Base-by-base conservation (phyloP, 1,139 yeast species). In the Saccharomyces pastorianus region DNA sequence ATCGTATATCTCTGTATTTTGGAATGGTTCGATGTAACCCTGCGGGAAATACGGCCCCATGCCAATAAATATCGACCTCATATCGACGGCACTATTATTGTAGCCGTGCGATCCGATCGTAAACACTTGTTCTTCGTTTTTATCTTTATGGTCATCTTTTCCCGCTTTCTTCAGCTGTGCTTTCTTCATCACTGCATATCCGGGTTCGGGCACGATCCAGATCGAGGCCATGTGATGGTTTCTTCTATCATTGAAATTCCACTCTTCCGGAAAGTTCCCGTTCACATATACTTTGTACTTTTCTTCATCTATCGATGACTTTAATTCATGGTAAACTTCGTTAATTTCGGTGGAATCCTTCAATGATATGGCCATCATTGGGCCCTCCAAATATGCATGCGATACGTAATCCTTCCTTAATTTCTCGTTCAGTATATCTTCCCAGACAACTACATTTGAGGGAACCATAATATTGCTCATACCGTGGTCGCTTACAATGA, bases 401-500 rank as follows among this genome's bases (percentile, higher is more conserved):
- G 50, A 41, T 8, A 51, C 34, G 32, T 44, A 31, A 17, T 47
- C 48, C 8, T 51, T 48, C 14, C 53, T 34, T 13, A 51, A 28
- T n/a, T 50, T 44, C 23, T 50, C 48, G 48, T 51, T 38, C 11
- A 51, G n/a, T 38, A 51, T 20, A 17, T 51, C 53, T 25, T 51
- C 53, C 53, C 53, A 51, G 27, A 51, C 23, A 11, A 47, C 14
- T 0, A 47, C 50, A 41, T 51, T 47, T 13, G 41, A 34, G 8
- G 50, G 51, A 31, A 51, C 50, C 14, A 26, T 23, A 17, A 47
- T 48, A 41, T 51, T 41, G 4, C 47, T 42, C 96, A 90, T 89
- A 6, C 97, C 97, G 67, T 90, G 96, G 66, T 90, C 96, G 52
- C 96, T 88, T 1, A 90, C 86, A 50, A 91, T 73, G 0, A 91